These are phyloP conservation scores for Pelargonium australe DNA, from an alignment of 441 rosid genomes.

Conservation along the genomic window DNA sequence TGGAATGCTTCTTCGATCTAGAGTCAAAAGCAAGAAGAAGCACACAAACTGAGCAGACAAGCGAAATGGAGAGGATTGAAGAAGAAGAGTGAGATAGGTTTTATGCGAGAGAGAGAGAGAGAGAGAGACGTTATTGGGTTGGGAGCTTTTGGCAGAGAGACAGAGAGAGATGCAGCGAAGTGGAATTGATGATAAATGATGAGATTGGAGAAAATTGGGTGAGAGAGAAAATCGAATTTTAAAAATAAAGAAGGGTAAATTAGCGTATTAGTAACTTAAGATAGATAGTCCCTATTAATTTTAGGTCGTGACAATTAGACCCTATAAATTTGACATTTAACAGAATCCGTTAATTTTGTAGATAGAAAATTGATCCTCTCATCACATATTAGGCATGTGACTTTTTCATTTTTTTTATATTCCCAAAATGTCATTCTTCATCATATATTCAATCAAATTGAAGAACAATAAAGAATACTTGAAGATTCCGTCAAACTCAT, in stretches of 20 bases:
- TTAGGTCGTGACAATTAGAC: too few species aligned
- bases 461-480: too few species aligned
- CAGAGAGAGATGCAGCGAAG: slow-evolving; percentile 17
- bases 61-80: too few species aligned
- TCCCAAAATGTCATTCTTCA: too few species aligned
- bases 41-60: not conserved
- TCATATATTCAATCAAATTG: too few species aligned
- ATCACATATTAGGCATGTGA: too few species aligned
- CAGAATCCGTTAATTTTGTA: too few species aligned
- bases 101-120: slow-evolving; percentile 1
- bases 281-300: too few species aligned
- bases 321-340: too few species aligned
- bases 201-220: not conserved
- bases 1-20: not conserved
- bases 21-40: not conserved
- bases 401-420: too few species aligned
- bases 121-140: slow-evolving; percentile 8
- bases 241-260: not conserved
- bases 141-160: slow-evolving; percentile 22
- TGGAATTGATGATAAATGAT: slow-evolving; percentile 16
- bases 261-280: not conserved
- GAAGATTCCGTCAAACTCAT: too few species aligned
- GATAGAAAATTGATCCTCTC: too few species aligned
- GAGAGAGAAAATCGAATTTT: slow-evolving; percentile 10
- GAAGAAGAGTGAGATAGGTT: not conserved